phyloP scores from a whole-genome alignment of 305 asterid genomes.

The Fraxinus angustifolia region DNA sequence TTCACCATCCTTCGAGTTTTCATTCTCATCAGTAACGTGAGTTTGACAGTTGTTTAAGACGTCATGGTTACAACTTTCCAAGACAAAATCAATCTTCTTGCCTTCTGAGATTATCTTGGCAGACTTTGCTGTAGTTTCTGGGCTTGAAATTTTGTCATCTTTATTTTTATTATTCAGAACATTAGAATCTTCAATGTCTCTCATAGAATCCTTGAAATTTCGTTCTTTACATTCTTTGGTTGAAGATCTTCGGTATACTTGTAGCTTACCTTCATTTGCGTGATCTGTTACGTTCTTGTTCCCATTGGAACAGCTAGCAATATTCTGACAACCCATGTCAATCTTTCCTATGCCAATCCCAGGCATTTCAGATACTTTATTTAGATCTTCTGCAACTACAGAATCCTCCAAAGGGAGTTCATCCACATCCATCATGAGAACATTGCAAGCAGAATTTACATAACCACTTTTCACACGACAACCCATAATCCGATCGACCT shows the following conservation, averaged over 20 bases:
- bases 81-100: conserved; percentile 25
- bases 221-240: conserved; percentile 3
- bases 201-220: conserved; percentile 20
- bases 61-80: conserved; percentile 23
- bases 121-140: conserved; percentile 23
- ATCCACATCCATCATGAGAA: conserved; percentile 16
- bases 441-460: conserved; percentile 17
- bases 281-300: background rate
- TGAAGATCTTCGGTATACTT: conserved; percentile 8
- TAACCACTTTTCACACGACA: conserved; percentile 42
- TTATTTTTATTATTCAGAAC: conserved; percentile 17
- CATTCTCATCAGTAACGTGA: conserved; percentile 8
- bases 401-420: conserved; percentile 7
- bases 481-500: conserved; percentile 53
- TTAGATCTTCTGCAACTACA: background rate
- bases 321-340: background rate
- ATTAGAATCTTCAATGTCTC: conserved; percentile 28
- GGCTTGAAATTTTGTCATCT: conserved; percentile 24
- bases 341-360: background rate
- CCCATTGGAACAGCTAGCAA: background rate
- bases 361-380: background rate
- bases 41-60: conserved; percentile 21
- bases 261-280: background rate
- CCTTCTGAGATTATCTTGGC: conserved; percentile 19
- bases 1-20: conserved; percentile 21